Percentiles rank a stretch among this genome's conserved stretches.
Evolutionary conservation across 1,139 yeast species (phyloP).

Genomic region (Scheffersomyces illinoinensis): DNA sequence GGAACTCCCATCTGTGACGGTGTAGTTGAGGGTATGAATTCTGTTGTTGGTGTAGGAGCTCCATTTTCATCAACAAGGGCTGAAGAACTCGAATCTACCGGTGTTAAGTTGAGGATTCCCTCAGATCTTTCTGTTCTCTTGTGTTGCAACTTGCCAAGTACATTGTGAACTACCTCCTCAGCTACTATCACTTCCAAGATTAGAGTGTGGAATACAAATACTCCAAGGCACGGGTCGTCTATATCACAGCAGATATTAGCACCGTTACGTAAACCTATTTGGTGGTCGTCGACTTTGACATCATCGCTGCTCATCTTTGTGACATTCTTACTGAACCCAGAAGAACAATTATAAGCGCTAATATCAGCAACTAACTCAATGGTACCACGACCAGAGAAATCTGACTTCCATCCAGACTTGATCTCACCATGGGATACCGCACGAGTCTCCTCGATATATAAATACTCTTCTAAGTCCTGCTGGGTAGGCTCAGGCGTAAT

Average conservation of each 20-base stretch:
- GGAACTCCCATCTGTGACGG: constrained; percentile 62
- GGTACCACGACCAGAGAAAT: constrained; percentile 71
- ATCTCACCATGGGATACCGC: constrained; percentile 77
- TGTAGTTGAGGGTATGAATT: background rate
- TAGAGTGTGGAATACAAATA: constrained; percentile 71
- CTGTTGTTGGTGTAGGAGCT: background rate
- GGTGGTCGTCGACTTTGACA: constrained; percentile 24
- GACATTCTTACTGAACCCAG: constrained; percentile 48
- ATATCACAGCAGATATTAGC: constrained; percentile 77
- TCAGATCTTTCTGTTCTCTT: constrained; percentile 10
- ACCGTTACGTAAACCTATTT: constrained; percentile 36
- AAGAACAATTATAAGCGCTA: constrained; percentile 54
- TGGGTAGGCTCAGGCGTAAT: background rate
- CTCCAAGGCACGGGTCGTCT: constrained; percentile 78
- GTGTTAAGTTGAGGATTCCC: constrained; percentile 13
- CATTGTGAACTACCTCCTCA: constrained; percentile 66
- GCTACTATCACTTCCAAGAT: constrained; percentile 91
- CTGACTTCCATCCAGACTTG: constrained; percentile 93
- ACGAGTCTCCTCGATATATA: constrained; percentile 71
- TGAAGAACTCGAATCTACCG: constrained; percentile 15
- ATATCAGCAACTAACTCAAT: constrained; percentile 77
- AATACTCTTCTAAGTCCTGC: constrained; percentile 25
- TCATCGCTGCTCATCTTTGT: constrained; percentile 29
- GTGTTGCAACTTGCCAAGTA: constrained; percentile 7
- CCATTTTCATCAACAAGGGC: background rate